These are phyloP conservation scores for Paraglomus occultum DNA, from an alignment of 192 early-diverging fungal genomes.

Conservation along the genomic window DNA sequence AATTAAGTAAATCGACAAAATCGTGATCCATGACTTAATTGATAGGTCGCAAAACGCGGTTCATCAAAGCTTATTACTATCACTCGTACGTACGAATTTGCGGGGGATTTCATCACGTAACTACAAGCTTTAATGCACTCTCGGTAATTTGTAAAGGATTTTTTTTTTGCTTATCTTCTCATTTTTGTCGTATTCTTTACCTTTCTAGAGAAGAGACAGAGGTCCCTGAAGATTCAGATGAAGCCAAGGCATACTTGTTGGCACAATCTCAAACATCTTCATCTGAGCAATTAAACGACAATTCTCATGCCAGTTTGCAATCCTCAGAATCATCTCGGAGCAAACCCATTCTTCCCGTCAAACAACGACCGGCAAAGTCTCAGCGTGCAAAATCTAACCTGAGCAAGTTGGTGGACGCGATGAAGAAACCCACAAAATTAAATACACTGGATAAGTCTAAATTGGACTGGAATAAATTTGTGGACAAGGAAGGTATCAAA, in stretches of 20 bases:
- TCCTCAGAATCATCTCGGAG: not conserved
- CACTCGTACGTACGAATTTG: constrained; percentile 40
- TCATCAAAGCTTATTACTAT: constrained; percentile 37
- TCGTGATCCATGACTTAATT: too few relatives aligned
- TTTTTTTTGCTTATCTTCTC: too few relatives aligned
- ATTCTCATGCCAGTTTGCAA: not conserved
- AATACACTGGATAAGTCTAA: constrained; percentile 70
- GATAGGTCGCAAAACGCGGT: too few relatives aligned
- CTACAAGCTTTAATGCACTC: too few relatives aligned
- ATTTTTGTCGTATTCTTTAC: too few relatives aligned
- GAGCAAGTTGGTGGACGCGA: constrained; percentile 33
- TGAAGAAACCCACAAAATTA: constrained; percentile 59
- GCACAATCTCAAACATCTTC: constrained; percentile 8
- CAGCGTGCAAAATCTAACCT: constrained; percentile 35
- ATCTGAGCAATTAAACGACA: not conserved
- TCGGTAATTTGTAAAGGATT: too few relatives aligned
- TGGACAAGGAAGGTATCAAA: constrained; percentile 59
- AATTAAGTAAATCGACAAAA: too few relatives aligned
- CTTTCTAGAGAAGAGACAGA: constrained; percentile 34
- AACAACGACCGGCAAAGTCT: constrained; percentile 8
- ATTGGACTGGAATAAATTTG: constrained; percentile 66
- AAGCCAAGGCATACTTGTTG: constrained; percentile 31
- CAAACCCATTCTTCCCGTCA: not conserved
- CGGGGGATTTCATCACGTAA: constrained; percentile 35
- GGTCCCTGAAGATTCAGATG: constrained; percentile 39